Conservation (phyloP, 2,329 filamentous ascomycete genomes). For the Monosporascus cannonballus region DNA sequence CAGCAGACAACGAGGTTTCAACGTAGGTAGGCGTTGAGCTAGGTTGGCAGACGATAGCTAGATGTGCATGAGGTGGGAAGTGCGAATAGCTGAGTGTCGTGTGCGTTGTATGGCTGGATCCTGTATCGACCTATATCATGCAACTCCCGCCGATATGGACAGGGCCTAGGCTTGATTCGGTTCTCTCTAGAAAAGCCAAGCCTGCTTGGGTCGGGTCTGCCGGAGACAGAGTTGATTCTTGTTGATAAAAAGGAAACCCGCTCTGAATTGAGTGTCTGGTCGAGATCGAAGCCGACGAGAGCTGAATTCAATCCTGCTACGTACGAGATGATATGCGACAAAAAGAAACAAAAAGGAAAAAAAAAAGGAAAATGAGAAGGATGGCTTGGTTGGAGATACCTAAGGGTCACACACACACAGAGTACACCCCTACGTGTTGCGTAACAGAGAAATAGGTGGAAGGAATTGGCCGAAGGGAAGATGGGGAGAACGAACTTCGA, state of each 20-base stretch:
- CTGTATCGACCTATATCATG: not conserved
- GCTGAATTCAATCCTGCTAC: not conserved
- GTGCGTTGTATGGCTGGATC: not conserved
- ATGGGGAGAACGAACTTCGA: too few relatives aligned
- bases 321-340: not conserved
- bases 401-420: too few relatives aligned
- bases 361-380: conserved; percentile 2
- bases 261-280: not conserved
- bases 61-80: not conserved
- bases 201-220: not conserved
- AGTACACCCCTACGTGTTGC: too few relatives aligned
- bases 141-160: not conserved
- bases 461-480: too few relatives aligned
- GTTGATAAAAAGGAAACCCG: not conserved
- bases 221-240: not conserved
- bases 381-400: not conserved
- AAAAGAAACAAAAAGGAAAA: conserved; percentile 2
- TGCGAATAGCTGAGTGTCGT: not conserved
- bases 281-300: not conserved
- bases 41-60: not conserved
- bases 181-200: not conserved
- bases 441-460: too few relatives aligned
- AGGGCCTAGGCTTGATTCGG: not conserved
- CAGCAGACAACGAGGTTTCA: conserved; percentile 4
- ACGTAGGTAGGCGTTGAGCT: conserved; percentile 2